These are phyloP conservation scores for Ceratobasidium theobromae DNA, from an alignment of 1,284 basidiomycete genomes.

Conservation along the genomic window DNA sequence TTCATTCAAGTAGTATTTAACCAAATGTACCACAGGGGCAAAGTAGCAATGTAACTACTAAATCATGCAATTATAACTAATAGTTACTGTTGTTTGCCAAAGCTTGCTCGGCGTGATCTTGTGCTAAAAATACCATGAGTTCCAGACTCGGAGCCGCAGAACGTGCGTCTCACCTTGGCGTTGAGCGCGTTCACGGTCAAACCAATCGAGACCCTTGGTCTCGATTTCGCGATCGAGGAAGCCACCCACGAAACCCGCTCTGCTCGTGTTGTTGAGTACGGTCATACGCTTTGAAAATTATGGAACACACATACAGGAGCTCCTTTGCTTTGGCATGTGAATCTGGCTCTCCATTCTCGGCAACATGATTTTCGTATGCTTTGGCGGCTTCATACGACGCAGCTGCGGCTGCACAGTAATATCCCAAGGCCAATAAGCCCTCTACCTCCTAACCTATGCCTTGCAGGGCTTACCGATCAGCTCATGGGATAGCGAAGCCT, in stretches of 20 bases:
- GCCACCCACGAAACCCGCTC: constrained; percentile 40
- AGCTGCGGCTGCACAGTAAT: constrained; percentile 33
- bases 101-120: too few relatives aligned
- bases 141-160: too few relatives aligned
- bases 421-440: too few relatives aligned
- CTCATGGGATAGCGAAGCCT: constrained; percentile 47
- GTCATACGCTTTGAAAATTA: neutral
- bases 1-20: too few relatives aligned
- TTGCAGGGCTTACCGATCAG: constrained; percentile 41
- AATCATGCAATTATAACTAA: too few relatives aligned
- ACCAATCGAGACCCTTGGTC: constrained; percentile 37
- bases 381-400: constrained; percentile 41
- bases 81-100: neutral
- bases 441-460: too few relatives aligned
- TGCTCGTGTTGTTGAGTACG: neutral
- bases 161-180: constrained; percentile 37
- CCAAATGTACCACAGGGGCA: too few relatives aligned
- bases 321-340: constrained; percentile 41
- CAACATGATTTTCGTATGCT: constrained; percentile 42
- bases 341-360: constrained; percentile 38
- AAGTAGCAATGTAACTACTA: too few relatives aligned
- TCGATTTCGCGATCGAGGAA: constrained; percentile 40
- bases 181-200: constrained; percentile 43
- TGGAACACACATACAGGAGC: constrained; percentile 35
- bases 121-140: too few relatives aligned